Percentiles rank a stretch among this genome's conserved stretches.
Evolutionary conservation across 2,329 filamentous ascomycete species (phyloP).

Genomic region (Epichloe bromicola): DNA sequence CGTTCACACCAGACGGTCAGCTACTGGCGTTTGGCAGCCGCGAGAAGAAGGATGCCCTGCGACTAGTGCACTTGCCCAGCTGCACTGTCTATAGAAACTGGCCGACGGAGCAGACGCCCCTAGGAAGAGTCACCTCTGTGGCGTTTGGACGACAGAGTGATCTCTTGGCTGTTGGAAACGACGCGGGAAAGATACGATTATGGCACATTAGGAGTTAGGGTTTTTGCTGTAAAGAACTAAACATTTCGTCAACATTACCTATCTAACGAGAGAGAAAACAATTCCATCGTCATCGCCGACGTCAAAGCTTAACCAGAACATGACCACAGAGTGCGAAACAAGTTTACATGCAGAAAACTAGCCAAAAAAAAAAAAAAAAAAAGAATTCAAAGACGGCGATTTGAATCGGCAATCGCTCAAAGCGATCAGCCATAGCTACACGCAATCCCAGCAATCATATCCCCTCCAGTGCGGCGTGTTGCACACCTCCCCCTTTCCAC

Average conservation of each 20-base stretch:
- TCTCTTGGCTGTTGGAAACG: conserved; percentile 75
- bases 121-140: conserved; percentile 69
- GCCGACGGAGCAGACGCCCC: conserved; percentile 80
- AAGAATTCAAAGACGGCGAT: too few relatives aligned
- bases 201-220: conserved; percentile 70
- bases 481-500: background rate
- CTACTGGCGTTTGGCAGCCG: conserved; percentile 74
- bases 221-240: background rate
- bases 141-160: conserved; percentile 54
- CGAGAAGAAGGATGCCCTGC: conserved; percentile 78
- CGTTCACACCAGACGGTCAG: conserved; percentile 82
- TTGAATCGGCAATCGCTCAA: background rate
- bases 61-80: conserved; percentile 77
- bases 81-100: conserved; percentile 95
- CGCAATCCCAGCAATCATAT: background rate
- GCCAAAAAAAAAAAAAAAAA: too few relatives aligned
- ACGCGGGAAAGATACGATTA: conserved; percentile 72
- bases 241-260: too few relatives aligned
- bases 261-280: too few relatives aligned
- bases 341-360: too few relatives aligned
- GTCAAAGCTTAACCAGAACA: too few relatives aligned
- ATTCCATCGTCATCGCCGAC: too few relatives aligned
- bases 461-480: background rate
- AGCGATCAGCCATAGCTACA: background rate
- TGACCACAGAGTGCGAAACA: too few relatives aligned